Conservation (phyloP, 306 rosid genomes). For the Castanea mollissima region DNA sequence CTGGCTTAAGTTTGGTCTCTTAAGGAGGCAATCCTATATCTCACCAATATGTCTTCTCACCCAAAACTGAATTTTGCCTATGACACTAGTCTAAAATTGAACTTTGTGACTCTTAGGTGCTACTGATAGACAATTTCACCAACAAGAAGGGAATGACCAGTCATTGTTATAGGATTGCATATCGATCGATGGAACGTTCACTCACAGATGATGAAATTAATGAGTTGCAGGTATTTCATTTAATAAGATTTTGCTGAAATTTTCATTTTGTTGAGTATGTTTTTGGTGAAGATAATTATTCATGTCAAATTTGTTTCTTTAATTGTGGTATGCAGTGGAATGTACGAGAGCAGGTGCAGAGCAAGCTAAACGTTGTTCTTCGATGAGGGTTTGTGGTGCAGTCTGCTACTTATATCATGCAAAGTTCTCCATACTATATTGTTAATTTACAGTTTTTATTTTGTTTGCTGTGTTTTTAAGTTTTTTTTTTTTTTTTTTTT, state of each 20-base stretch:
- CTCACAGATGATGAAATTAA: slow-evolving; percentile 96
- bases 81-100: not conserved
- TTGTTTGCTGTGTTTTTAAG: too few species aligned
- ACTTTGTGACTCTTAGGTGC: slow-evolving; percentile 50
- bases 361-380: slow-evolving; percentile 43
- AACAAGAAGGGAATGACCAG: slow-evolving; percentile 97
- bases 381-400: slow-evolving; percentile 30
- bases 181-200: slow-evolving; percentile 64
- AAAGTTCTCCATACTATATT: too few species aligned
- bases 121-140: slow-evolving; percentile 89
- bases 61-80: not conserved
- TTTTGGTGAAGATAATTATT: not conserved
- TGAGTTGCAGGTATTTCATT: slow-evolving; percentile 44
- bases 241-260: not conserved
- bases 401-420: too few species aligned
- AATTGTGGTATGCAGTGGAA: slow-evolving; percentile 41
- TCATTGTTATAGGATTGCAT: slow-evolving; percentile 87
- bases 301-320: not conserved
- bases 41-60: not conserved
- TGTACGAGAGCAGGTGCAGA: slow-evolving; percentile 52
- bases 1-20: not conserved
- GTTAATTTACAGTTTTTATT: too few species aligned
- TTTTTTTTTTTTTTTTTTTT: not conserved
- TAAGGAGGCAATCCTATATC: not conserved
- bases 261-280: slow-evolving; percentile 4